Evolutionary conservation across 441 rosid species (phyloP), one percentile per base, ranked within the genome.

Genomic region (Populus tomentosa): DNA sequence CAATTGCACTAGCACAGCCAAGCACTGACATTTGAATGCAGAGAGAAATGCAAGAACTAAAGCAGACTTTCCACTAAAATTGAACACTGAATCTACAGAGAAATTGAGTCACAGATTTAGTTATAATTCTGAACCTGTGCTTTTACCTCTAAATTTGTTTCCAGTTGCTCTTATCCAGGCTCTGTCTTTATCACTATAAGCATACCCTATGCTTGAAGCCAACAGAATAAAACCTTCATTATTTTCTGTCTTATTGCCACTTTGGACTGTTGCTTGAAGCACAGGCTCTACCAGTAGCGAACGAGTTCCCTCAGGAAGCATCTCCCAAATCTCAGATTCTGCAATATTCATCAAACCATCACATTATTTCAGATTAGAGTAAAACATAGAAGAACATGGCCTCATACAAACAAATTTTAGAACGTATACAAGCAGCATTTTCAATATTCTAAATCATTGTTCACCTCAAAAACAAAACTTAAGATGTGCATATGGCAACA

Each of bases 131-230:
- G 82, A 53, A 62, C 71, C 23, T 75, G 73, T 40, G 71, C 50
- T 78, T 82, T 87, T 82, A 86, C 91, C 89, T 85, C 82, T 71
- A 77, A 92, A 88, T 86, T 90, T 93, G 82, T 88, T 86, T 53
- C 94, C 90, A 79, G 92, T 75, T 42, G 91, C 94, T 89, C 73
- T 81, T 80, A 89, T 92, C 97, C 97, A 92, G 78, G 92, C 91
- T 87, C 88, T 91, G 75, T 93, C 96, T 83, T 91, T 90, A 70
- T 93, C 89, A 38, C 78, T 82, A 80, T 90, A 93, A 3, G 96
- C 98, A 83, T 86, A 92, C 70, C 80, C 83, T 74, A 84, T 82
- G 80, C 95, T 90, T 72, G 98, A 90, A 80, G 91, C 94, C 86
- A 95, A 82, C 76, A 93, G 78, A 68, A 95, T 62, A 82, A 90